These are phyloP conservation scores for Sporopachydermia lactativora DNA, from an alignment of 805 yeast species.

Conservation along the genomic window DNA sequence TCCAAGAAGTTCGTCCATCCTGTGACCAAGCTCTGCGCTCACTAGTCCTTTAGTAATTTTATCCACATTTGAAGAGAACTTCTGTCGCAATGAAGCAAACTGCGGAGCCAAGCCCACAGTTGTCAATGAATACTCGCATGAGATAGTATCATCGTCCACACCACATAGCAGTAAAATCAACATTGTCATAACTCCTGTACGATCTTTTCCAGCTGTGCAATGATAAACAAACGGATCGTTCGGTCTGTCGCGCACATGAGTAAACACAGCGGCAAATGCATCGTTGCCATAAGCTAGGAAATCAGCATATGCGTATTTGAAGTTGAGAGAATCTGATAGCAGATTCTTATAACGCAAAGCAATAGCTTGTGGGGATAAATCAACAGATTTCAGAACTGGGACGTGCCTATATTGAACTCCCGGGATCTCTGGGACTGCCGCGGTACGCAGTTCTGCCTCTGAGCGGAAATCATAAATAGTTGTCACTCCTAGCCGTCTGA, in stretches of 20 bases:
- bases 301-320: constrained; percentile 45
- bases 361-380: constrained; percentile 51
- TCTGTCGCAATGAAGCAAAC: constrained; percentile 23
- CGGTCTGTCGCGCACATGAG: constrained; percentile 39
- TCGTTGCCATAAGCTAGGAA: constrained; percentile 36
- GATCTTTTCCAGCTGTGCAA: constrained; percentile 80
- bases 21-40: constrained; percentile 12
- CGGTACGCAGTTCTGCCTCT: constrained; percentile 31
- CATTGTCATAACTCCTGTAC: constrained; percentile 69
- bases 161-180: constrained; percentile 47
- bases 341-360: constrained; percentile 40
- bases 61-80: constrained; percentile 21
- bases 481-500: constrained; percentile 32
- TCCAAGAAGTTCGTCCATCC: constrained; percentile 11
- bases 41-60: constrained; percentile 16
- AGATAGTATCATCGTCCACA: constrained; percentile 47
- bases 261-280: constrained; percentile 36
- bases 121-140: constrained; percentile 69
- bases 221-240: constrained; percentile 45
- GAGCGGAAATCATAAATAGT: constrained; percentile 60
- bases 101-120: constrained; percentile 46
- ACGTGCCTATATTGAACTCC: constrained; percentile 36
- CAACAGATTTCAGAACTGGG: constrained; percentile 41
- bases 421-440: constrained; percentile 20
- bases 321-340: constrained; percentile 46